Percentiles rank a stretch among this genome's conserved stretches.
phyloP scores from a whole-genome alignment of 2,329 filamentous ascomycete genomes.

The Paecilomyces variotii region DNA sequence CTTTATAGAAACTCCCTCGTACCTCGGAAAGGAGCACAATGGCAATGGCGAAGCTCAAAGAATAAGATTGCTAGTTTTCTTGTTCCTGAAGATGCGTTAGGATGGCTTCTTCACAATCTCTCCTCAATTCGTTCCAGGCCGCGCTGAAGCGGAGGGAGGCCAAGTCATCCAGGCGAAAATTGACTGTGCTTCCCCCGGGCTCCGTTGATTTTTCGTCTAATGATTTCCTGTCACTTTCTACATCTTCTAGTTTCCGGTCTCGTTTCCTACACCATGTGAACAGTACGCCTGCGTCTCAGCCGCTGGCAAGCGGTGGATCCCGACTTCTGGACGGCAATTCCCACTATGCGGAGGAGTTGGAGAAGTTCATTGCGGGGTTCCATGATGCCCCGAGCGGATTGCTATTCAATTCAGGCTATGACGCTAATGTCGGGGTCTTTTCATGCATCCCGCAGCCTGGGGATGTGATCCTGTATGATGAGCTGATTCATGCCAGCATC shows the following conservation, averaged over 20 bases:
- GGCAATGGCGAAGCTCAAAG: background rate
- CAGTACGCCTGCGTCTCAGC: conserved; percentile 25
- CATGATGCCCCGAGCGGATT: conserved; percentile 51
- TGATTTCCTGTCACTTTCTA: conserved; percentile 55
- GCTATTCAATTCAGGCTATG: conserved; percentile 58
- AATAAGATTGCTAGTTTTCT: background rate
- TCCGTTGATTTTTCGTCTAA: conserved; percentile 56
- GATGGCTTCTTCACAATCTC: conserved; percentile 9
- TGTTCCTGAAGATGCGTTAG: conserved; percentile 8
- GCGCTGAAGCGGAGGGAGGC: conserved; percentile 32
- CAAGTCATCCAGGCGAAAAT: conserved; percentile 38
- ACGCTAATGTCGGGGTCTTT: conserved; percentile 60
- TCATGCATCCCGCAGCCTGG: conserved; percentile 51
- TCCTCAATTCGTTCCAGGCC: conserved; percentile 22
- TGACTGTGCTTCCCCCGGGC: conserved; percentile 38
- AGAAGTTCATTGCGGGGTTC: conserved; percentile 51
- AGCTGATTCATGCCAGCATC: conserved; percentile 67
- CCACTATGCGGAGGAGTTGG: conserved; percentile 50
- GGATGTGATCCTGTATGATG: conserved; percentile 63
- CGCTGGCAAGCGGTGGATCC: conserved; percentile 51
- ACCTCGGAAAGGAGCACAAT: background rate
- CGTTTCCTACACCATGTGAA: conserved; percentile 43
- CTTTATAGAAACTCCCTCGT: background rate
- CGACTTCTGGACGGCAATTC: conserved; percentile 60
- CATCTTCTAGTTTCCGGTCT: conserved; percentile 38